Conservation (phyloP, 2,329 filamentous ascomycete species). For the Pezicula neosporulosa region DNA sequence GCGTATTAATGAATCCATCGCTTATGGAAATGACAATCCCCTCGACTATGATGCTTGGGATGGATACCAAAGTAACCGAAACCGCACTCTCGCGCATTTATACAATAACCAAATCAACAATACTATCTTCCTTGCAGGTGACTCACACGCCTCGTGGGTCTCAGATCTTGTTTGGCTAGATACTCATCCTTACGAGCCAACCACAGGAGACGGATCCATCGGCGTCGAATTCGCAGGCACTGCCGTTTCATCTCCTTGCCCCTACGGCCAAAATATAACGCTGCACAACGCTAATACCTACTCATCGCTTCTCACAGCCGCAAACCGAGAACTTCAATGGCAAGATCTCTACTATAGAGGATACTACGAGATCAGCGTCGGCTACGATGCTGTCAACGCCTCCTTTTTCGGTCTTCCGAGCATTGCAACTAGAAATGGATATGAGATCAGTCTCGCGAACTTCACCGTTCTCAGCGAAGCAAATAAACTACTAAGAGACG, state of each 20-base stretch:
- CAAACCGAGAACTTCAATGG: conserved; percentile 68
- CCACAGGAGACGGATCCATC: conserved; percentile 51
- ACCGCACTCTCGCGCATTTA: conserved; percentile 64
- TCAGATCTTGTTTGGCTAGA: conserved; percentile 56
- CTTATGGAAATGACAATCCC: conserved; percentile 29
- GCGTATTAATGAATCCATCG: conserved; percentile 37
- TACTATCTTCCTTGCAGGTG: conserved; percentile 70
- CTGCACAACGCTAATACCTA: conserved; percentile 46
- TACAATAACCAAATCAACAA: conserved; percentile 68
- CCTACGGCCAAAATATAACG: conserved; percentile 56
- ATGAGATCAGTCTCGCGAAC: conserved; percentile 65
- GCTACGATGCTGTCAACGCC: conserved; percentile 54
- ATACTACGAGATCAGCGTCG: conserved; percentile 64
- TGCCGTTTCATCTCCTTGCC: conserved; percentile 58
- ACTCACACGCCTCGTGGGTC: conserved; percentile 66
- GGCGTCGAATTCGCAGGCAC: conserved; percentile 65
- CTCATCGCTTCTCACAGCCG: conserved; percentile 38
- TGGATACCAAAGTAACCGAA: conserved; percentile 67
- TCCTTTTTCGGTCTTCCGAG: conserved; percentile 63
- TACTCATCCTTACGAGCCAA: conserved; percentile 46
- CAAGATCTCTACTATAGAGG: conserved; percentile 71
- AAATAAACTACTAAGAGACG: conserved; percentile 47
- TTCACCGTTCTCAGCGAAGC: conserved; percentile 63
- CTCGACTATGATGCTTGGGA: conserved; percentile 59
- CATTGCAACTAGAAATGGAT: conserved; percentile 53